Conservation (phyloP, 2,329 filamentous ascomycete genomes). For the Byssochlamys sp. region DNA sequence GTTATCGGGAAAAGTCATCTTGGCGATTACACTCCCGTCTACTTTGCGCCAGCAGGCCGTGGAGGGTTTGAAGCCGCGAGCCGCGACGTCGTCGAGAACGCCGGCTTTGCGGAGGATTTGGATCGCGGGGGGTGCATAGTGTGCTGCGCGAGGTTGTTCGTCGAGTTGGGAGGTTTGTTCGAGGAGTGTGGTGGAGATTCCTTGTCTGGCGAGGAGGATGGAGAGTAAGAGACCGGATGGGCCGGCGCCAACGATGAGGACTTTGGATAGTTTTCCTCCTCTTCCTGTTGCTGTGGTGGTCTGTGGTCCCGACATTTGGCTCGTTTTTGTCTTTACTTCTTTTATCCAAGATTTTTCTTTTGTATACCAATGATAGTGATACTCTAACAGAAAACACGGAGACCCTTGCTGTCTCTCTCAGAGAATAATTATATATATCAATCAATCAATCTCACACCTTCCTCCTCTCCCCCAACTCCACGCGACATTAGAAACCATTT, state of each 20-base stretch:
- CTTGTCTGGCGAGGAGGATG: conserved; percentile 22
- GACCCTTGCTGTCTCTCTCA: too few species aligned
- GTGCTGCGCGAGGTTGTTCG: conserved; percentile 52
- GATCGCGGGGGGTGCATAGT: conserved; percentile 51
- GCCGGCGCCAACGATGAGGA: conserved; percentile 25
- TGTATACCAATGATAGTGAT: too few species aligned
- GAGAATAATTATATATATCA: too few species aligned
- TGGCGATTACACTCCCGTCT: conserved; percentile 25
- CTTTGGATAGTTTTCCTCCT: background rate
- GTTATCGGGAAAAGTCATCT: conserved; percentile 19
- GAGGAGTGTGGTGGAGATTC: conserved; percentile 30
- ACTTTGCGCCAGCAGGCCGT: conserved; percentile 39
- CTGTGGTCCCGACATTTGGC: background rate
- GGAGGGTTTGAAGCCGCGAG: conserved; percentile 33
- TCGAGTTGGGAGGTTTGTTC: conserved; percentile 48
- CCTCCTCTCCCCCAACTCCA: too few species aligned
- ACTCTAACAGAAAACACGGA: background rate
- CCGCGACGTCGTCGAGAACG: conserved; percentile 44
- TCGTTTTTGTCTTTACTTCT: background rate
- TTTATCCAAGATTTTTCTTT: background rate
- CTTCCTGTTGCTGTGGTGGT: background rate
- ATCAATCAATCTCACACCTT: background rate
- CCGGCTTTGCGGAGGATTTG: conserved; percentile 52
- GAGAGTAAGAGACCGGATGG: conserved; percentile 23
- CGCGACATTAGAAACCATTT: background rate